phyloP scores from a whole-genome alignment of 805 yeast species.

The Lachancea thermotolerans region DNA sequence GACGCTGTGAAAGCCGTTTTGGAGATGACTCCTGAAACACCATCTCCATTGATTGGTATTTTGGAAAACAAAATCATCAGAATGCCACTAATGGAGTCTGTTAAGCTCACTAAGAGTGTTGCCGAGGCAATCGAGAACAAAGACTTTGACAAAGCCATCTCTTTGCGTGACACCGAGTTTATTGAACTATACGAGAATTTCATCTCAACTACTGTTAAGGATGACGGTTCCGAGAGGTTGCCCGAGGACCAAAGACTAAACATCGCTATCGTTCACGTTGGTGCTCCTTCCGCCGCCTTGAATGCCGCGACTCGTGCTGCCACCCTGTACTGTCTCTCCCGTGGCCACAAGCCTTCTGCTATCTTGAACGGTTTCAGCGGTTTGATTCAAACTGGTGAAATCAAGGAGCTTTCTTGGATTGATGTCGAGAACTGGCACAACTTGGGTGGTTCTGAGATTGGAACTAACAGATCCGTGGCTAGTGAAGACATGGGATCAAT shows the following conservation, averaged over 20 bases:
- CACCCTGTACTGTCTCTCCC: conserved; percentile 77
- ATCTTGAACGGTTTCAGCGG: conserved; percentile 93
- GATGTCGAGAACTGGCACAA: conserved; percentile 86
- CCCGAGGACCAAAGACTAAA: conserved; percentile 58
- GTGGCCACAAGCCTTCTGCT: conserved; percentile 87
- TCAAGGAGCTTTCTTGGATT: conserved; percentile 68
- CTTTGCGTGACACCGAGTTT: conserved; percentile 81
- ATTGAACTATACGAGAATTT: conserved; percentile 72
- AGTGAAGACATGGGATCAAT: conserved; percentile 79
- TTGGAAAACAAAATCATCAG: conserved; percentile 81
- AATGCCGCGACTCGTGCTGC: conserved; percentile 90
- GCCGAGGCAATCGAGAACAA: conserved; percentile 76
- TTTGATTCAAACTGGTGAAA: conserved; percentile 80
- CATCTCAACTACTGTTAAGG: conserved; percentile 58
- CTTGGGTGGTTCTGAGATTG: conserved; percentile 92
- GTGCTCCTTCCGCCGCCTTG: conserved; percentile 97
- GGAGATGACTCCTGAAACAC: conserved; percentile 80
- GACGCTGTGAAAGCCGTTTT: conserved; percentile 94
- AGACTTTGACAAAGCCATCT: conserved; percentile 82
- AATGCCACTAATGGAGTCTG: conserved; percentile 85
- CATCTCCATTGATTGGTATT: conserved; percentile 91
- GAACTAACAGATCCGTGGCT: conserved; percentile 89
- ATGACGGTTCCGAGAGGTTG: conserved; percentile 52
- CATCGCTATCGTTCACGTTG: conserved; percentile 83
- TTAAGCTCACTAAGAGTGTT: conserved; percentile 76